Base-by-base conservation (phyloP, 1,139 yeast species). In the Geotrichum australiense region DNA sequence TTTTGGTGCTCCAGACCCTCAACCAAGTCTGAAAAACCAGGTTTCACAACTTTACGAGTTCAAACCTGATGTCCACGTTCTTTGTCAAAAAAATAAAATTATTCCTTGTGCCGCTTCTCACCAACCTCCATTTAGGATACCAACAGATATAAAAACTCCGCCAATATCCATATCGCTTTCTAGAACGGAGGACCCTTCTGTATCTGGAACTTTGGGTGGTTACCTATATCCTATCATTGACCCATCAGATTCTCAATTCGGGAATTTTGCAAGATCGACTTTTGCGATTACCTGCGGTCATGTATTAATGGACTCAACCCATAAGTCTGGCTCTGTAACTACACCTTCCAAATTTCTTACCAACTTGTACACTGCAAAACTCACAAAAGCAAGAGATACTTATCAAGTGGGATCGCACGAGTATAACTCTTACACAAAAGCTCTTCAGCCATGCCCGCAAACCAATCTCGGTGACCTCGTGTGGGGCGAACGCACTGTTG, bases 201-300 rank as follows among this genome's bases (percentile, higher is more conserved):
- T 81, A 7, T 79, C 91, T 12, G 97, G 97, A 2, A 89, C 97
- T 0, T 65, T 87, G 50, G 96, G 96, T 36, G 96, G 96, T 0
- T 89, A 79, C 56, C 66, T 89, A 5, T 81, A 80, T 53, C 96
- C 96, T 1, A 78, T 73, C 43, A 78, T 86, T 35, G 76, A 76
- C 44, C 55, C 56, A 7, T 59, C 64, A 28, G 64, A 66, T 37
- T 55, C 68, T 1, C 27, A 25, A 4, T 59, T 68, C 27, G 63
- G 73, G 16, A 75, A 76, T 48, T 84, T 81, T 57, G 73, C 80
- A 11, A 75, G 76, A 46, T 73, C 85, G 3, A 76, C 84, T 32
- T 87, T 83, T 63, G 96, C 94, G 2, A 66, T 87, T 43, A 84
- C 96, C 0, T 87, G 96, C 64, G 96, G 95, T 0, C 97, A 89